Conservation (phyloP, 139 green algal genomes). For the Chlamydomonas schloesseri region DNA sequence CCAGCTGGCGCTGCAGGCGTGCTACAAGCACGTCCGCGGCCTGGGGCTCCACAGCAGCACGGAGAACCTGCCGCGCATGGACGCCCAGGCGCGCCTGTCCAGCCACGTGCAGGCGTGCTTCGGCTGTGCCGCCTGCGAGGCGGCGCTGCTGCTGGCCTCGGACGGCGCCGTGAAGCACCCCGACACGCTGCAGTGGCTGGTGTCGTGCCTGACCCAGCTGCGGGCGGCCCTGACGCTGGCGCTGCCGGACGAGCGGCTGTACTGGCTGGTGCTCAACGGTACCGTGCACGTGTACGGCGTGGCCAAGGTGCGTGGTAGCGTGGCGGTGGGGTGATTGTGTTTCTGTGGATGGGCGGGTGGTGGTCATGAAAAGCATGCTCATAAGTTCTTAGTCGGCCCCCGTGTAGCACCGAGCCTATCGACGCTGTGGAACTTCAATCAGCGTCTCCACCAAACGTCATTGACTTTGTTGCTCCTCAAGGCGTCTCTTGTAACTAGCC, state of each 20-base stretch:
- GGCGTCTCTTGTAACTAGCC: too few species aligned
- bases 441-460: too few species aligned
- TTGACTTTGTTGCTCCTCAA: too few species aligned
- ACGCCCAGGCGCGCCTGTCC: slow-evolving; percentile 34
- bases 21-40: slow-evolving; percentile 46
- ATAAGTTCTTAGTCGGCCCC: too few species aligned
- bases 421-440: too few species aligned
- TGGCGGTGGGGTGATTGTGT: too few species aligned
- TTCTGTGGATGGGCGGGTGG: too few species aligned
- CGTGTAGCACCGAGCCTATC: too few species aligned
- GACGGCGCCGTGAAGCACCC: slow-evolving; percentile 58
- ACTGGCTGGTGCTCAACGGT: slow-evolving; percentile 70
- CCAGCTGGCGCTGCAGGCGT: slow-evolving; percentile 52
- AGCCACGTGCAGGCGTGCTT: slow-evolving; percentile 61
- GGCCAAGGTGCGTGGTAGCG: slow-evolving; percentile 16
- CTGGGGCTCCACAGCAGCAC: slow-evolving; percentile 41
- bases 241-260: slow-evolving; percentile 58
- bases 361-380: too few species aligned
- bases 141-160: slow-evolving; percentile 30
- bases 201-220: slow-evolving; percentile 54
- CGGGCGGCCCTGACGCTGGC: slow-evolving; percentile 52
- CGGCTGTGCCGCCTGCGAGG: slow-evolving; percentile 51
- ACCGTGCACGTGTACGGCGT: slow-evolving; percentile 59
- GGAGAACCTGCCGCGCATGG: slow-evolving; percentile 45
- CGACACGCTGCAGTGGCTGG: slow-evolving; percentile 49